Conservation (phyloP, 768 basidiomycete species). For the Dacryopinax spathularia region DNA sequence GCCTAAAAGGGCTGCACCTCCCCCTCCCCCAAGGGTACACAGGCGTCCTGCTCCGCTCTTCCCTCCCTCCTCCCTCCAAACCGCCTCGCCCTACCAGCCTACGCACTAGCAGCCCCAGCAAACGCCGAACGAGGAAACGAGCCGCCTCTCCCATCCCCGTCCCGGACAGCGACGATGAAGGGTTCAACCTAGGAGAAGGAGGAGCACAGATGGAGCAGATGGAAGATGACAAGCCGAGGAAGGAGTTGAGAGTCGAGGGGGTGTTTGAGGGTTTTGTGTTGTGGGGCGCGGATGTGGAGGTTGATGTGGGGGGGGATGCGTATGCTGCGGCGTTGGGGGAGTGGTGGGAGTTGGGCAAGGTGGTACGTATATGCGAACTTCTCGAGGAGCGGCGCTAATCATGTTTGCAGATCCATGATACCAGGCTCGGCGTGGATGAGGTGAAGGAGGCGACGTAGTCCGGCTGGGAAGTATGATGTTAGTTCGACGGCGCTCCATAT, state of each 20-base stretch:
- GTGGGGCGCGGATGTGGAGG: constrained; percentile 60
- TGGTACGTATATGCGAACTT: constrained; percentile 30
- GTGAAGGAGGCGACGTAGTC: too few species aligned
- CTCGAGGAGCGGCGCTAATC: neutral
- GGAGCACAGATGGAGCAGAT: constrained; percentile 6
- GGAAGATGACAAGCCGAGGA: constrained; percentile 19
- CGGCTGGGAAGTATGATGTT: too few species aligned
- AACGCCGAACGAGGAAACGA: constrained; percentile 14
- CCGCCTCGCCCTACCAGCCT: constrained; percentile 4
- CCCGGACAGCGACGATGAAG: neutral
- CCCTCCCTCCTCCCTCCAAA: neutral
- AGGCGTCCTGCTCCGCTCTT: constrained; percentile 42
- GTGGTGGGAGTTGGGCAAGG: constrained; percentile 50
- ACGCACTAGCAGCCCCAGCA: constrained; percentile 3
- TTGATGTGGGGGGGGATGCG: constrained; percentile 57
- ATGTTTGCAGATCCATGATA: neutral
- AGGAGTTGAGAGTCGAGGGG: constrained; percentile 4
- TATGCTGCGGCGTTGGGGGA: constrained; percentile 54
- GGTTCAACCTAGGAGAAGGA: constrained; percentile 7
- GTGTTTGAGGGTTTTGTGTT: constrained; percentile 38
- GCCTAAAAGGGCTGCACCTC: constrained; percentile 50
- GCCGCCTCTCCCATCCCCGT: constrained; percentile 6
- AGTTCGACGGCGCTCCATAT: too few species aligned
- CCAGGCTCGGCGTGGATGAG: neutral
- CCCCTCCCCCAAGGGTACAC: constrained; percentile 50